A percentile compares a stretch with the other conserved stretches of the same genome.
Evolutionary conservation across 2,329 filamentous ascomycete genomes (phyloP).

Genomic region (Fusarium nanum): DNA sequence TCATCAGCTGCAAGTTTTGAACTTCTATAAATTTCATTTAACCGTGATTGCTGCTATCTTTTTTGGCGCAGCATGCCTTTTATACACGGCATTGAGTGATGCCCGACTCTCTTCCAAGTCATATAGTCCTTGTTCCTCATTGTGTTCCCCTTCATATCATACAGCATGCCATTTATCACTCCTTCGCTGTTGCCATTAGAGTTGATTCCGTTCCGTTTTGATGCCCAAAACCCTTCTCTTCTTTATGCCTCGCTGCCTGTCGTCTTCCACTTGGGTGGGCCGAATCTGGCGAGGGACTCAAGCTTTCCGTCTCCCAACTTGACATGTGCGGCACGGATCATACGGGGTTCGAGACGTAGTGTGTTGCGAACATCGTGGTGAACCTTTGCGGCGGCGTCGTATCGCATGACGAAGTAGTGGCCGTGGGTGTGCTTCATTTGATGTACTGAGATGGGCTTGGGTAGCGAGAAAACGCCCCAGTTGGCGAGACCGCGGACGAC

Average conservation of each 20-base stretch:
- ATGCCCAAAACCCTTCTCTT: not conserved
- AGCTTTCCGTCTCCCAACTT: slow-evolving; percentile 79
- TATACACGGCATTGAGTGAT: slow-evolving; percentile 45
- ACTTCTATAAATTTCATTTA: slow-evolving; percentile 44
- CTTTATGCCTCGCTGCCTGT: slow-evolving; percentile 48
- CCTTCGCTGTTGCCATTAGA: slow-evolving; percentile 1
- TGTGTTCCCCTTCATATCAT: slow-evolving; percentile 33
- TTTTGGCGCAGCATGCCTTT: slow-evolving; percentile 36
- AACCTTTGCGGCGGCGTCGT: slow-evolving; percentile 79
- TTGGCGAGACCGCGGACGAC: slow-evolving; percentile 93
- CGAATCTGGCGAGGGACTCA: slow-evolving; percentile 62
- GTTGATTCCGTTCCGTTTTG: slow-evolving; percentile 3
- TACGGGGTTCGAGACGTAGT: slow-evolving; percentile 85
- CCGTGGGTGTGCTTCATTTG: slow-evolving; percentile 86
- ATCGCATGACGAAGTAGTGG: slow-evolving; percentile 98
- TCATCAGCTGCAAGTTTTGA: slow-evolving; percentile 33
- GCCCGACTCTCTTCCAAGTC: slow-evolving; percentile 25
- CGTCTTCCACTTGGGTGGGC: slow-evolving; percentile 62
- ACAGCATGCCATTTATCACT: slow-evolving; percentile 20
- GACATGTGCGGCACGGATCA: slow-evolving; percentile 88
- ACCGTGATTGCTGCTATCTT: slow-evolving; percentile 38
- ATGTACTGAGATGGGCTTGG: slow-evolving; percentile 80
- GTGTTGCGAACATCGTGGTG: slow-evolving; percentile 81
- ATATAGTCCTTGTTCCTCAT: not conserved
- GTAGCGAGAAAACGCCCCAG: slow-evolving; percentile 93